Conservation (phyloP, 805 yeast genomes). For the Kodamaea kaohsiungensis region DNA sequence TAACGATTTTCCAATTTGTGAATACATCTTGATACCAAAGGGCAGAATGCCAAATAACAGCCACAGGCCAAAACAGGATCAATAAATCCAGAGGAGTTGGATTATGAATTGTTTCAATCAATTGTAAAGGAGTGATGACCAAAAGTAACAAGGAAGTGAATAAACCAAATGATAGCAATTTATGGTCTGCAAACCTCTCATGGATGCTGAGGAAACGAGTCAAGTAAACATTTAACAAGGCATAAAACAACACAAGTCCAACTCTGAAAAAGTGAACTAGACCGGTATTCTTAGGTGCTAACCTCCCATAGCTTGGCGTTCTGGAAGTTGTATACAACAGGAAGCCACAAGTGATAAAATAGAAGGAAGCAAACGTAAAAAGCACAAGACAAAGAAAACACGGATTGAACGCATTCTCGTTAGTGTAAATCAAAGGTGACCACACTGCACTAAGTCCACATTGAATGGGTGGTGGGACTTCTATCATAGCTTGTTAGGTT, state of each 20-base stretch:
- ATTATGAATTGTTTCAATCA: constrained; percentile 22
- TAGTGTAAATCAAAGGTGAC: constrained; percentile 23
- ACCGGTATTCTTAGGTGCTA: constrained; percentile 26
- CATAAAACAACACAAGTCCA: constrained; percentile 20
- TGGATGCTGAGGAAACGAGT: constrained; percentile 18
- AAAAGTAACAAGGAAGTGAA: constrained; percentile 10
- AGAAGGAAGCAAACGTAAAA: constrained; percentile 10
- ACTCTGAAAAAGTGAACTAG: constrained; percentile 23
- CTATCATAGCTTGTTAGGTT: not conserved
- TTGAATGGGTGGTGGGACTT: not conserved
- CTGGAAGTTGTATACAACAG: not conserved
- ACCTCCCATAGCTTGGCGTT: constrained; percentile 17
- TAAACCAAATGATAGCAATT: constrained; percentile 17
- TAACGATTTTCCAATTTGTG: constrained; percentile 25
- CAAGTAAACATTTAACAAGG: constrained; percentile 15
- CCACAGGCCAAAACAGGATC: constrained; percentile 32
- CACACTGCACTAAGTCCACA: constrained; percentile 19
- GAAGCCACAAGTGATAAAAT: constrained; percentile 5
- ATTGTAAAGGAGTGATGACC: constrained; percentile 28
- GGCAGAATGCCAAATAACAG: constrained; percentile 17
- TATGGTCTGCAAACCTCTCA: constrained; percentile 25
- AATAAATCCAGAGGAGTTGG: constrained; percentile 24
- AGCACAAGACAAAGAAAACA: constrained; percentile 25
- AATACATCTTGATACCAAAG: constrained; percentile 28
- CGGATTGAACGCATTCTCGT: constrained; percentile 37